Base-by-base conservation (phyloP, 2,329 filamentous ascomycete genomes). In the Sarocladium kiliense region DNA sequence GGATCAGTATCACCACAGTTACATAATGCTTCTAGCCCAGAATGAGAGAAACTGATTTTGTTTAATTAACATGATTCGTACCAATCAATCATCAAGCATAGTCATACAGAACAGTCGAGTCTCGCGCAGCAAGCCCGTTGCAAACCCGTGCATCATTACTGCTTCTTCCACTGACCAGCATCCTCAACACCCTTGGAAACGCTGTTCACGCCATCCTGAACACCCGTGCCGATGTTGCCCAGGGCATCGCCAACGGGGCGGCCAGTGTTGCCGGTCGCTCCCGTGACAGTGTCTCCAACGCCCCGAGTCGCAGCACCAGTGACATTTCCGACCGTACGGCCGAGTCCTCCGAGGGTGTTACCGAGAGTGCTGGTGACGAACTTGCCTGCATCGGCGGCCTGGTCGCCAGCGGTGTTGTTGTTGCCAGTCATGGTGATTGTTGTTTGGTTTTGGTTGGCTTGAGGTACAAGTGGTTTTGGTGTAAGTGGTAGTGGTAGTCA, bases 131-230 rank as follows among this genome's bases (percentile, higher is more conserved):
- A 6, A 14, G 6, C 39, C n/a, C 30, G 4, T 27, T 27, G 12
- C n/a, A n/a, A n/a, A n/a, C n/a, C n/a, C n/a, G 5, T 27, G 23
- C 23, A 26, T 11, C 4, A 41, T 61, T 59, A 64, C 58, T 65
- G 58, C 57, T 68, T 73, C 69, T 78, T 79, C 79, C 80, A 82
- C 64, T 83, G 68, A 2, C 82, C 81, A 11, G 81, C 81, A 62
- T 82, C 71, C 68, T 84, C 80, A 6, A 80, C 75, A 0, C 81
- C 80, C 67, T 79, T 75, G 14, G 77, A 75, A 2, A 83, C 71
- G 47, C 67, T 70, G 42, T 71, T 70, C 36, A 74, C 66, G 1
- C 79, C 82, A 44, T 73, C 71, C 68, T 84, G 74, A 2, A 85
- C 60, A 0, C 81, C 81, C 1, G 73, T 76, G 5, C 79, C 79